Base-by-base conservation (phyloP, 768 basidiomycete species). In the Vararia minispora region DNA sequence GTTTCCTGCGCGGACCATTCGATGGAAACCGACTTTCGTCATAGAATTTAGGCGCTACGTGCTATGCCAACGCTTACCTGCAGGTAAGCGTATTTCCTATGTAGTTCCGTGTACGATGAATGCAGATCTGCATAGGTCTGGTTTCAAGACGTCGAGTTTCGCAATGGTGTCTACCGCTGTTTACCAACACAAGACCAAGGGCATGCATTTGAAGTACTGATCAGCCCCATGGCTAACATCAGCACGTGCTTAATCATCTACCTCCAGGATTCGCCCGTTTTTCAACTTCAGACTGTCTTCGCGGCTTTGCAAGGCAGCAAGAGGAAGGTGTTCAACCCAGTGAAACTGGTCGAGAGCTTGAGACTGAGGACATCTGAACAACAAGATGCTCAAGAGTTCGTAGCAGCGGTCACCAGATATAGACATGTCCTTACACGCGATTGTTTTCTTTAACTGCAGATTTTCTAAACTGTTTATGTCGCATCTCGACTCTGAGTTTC, bases 351-450 rank as follows among this genome's bases (percentile, higher is more conserved):
- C 5, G 80, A 91, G 53, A 87, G 87, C 47, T 62, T 98, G 37
- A 72, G 79, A 41, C 62, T 98, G 27, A 72, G 80, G 14, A 77
- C 79, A 1, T 69, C 79, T 4, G 86, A 95, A 52, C 94, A 98
- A 53, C 92, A 97, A 59, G 94, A 98, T 61, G 91, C 94, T 22
- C 89, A 92, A 59, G 94, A 98, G 89, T 95, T 52, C 38, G 75
- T 54, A 20, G 18, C 28, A 14, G 17, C 40, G 23, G 32, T 35
- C 6, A 29, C 11, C 12, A 14, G 31, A 20, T 11, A 16, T 32
- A n/a, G n/a, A 3, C n/a, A n/a, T n/a, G n/a, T n/a, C n/a, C n/a
- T n/a, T n/a, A n/a, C n/a, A n/a, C n/a, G n/a, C n/a, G n/a, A n/a
- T 40, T 27, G 25, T 51, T 32, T 22, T 45, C 27, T 22, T 18